These are phyloP conservation scores for Hypoxylon rubiginosum DNA, from an alignment of 2,329 filamentous ascomycete species.

Conservation along the genomic window DNA sequence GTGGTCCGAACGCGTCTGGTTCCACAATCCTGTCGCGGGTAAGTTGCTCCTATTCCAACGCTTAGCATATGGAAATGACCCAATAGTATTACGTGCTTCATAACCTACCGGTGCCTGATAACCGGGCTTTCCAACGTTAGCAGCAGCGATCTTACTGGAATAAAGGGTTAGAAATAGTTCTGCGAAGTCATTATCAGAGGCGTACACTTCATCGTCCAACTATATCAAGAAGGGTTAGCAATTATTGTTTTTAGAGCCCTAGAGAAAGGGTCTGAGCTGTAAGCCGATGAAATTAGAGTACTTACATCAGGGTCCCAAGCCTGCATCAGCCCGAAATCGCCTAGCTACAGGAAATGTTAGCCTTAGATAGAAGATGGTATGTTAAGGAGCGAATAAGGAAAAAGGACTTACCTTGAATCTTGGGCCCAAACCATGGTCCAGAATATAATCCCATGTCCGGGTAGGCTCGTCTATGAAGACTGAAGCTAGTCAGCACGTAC, in stretches of 20 bases:
- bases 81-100: background rate
- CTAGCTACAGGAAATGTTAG: constrained; percentile 25
- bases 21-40: constrained; percentile 8
- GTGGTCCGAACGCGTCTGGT: constrained; percentile 25
- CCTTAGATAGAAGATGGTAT: background rate
- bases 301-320: constrained; percentile 33
- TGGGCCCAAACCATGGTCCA: constrained; percentile 19
- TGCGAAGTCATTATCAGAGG: background rate
- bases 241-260: background rate
- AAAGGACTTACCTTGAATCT: constrained; percentile 25
- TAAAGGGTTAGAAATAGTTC: constrained; percentile 3
- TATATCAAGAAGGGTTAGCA: constrained; percentile 7
- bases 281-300: background rate
- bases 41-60: constrained; percentile 29
- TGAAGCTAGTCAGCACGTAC: constrained; percentile 16
- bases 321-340: constrained; percentile 28
- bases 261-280: background rate
- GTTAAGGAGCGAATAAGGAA: background rate
- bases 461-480: constrained; percentile 28
- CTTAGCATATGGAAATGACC: constrained; percentile 5
- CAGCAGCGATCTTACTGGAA: constrained; percentile 24
- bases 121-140: constrained; percentile 28
- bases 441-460: background rate
- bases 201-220: constrained; percentile 26
- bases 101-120: constrained; percentile 34